Conservation (phyloP, 2,329 filamentous ascomycete species). For the Colletotrichum sp. region DNA sequence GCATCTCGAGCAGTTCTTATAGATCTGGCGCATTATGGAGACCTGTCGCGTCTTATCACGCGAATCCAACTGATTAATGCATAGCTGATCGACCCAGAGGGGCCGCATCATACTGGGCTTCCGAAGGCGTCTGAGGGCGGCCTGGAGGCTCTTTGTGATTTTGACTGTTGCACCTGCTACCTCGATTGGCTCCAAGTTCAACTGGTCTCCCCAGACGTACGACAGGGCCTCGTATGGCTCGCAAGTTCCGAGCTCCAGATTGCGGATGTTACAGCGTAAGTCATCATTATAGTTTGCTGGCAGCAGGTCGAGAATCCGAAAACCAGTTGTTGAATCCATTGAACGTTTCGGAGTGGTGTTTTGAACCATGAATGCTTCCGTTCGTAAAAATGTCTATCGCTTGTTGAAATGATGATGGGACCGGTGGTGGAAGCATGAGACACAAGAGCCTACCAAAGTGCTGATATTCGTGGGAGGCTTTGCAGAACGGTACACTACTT, state of each 20-base stretch:
- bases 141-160: not conserved
- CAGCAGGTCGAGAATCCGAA: not conserved
- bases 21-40: not conserved
- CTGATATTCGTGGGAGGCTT: too few species aligned
- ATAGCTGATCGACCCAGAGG: not conserved
- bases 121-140: not conserved
- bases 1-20: not conserved
- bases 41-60: not conserved
- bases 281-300: not conserved
- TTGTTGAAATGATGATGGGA: not conserved
- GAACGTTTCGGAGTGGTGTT: not conserved
- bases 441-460: too few species aligned
- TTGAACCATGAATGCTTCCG: not conserved
- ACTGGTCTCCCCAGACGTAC: not conserved
- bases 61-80: not conserved
- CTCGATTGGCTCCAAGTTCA: not conserved
- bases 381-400: not conserved
- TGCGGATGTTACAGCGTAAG: not conserved
- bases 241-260: not conserved
- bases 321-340: not conserved
- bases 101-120: not conserved
- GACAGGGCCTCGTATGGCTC: not conserved
- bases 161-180: not conserved
- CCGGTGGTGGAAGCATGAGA: not conserved
- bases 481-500: not conserved